Conservation (phyloP, 2,329 filamentous ascomycete species). For the Dactylellina haptotyla region DNA sequence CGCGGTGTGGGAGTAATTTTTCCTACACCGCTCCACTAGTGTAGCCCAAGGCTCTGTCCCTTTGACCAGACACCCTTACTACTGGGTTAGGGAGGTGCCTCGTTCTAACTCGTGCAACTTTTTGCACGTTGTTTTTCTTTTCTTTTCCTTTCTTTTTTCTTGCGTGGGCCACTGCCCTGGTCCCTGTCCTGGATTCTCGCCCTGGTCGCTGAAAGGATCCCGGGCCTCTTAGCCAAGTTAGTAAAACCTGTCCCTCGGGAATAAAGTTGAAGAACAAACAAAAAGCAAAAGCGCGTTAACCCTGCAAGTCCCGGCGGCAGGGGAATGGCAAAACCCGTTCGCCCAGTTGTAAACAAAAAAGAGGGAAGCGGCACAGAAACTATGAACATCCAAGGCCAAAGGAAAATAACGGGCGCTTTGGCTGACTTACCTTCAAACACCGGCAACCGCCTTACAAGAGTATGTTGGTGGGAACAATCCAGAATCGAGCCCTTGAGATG, state of each 20-base stretch:
- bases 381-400: neutral
- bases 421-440: too few species aligned
- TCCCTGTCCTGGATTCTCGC: constrained; percentile 18
- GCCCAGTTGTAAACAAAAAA: neutral
- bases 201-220: constrained; percentile 45
- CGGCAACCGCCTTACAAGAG: too few species aligned
- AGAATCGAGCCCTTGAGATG: too few species aligned
- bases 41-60: constrained; percentile 38
- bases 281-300: constrained; percentile 45
- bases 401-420: too few species aligned
- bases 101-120: constrained; percentile 43
- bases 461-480: too few species aligned
- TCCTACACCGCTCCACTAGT: constrained; percentile 35
- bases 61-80: constrained; percentile 44
- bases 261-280: constrained; percentile 21
- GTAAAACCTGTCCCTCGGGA: constrained; percentile 53
- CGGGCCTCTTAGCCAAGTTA: constrained; percentile 47
- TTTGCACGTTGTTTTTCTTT: constrained; percentile 51
- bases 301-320: constrained; percentile 24
- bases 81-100: constrained; percentile 53
- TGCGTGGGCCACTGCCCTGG: constrained; percentile 30
- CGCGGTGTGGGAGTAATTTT: constrained; percentile 53
- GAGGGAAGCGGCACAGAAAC: neutral
- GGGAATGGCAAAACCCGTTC: constrained; percentile 39
- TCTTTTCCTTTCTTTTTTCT: constrained; percentile 13